Conservation (phyloP, 176 grass and related monocot species). For the Musa troglodytarum region DNA sequence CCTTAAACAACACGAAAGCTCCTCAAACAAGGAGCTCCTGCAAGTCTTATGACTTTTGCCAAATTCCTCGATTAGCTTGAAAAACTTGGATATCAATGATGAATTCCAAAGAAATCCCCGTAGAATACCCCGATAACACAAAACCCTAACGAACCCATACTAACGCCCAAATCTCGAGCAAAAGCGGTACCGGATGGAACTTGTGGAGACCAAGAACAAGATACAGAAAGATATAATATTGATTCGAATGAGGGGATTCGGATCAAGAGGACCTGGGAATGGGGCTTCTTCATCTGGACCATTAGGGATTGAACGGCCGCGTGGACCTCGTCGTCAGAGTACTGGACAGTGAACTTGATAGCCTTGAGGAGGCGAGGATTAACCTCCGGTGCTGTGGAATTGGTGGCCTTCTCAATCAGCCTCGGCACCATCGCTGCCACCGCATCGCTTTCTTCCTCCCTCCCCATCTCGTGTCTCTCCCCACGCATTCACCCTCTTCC, state of each 20-base stretch:
- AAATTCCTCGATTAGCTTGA: background rate
- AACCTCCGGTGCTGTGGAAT: constrained; percentile 52
- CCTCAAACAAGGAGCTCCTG: background rate
- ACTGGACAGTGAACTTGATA: constrained; percentile 63
- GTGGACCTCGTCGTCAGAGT: constrained; percentile 45
- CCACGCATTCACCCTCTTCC: background rate
- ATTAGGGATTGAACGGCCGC: constrained; percentile 49
- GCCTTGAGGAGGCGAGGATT: constrained; percentile 55
- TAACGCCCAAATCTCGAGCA: background rate
- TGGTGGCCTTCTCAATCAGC: constrained; percentile 70
- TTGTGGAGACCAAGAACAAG: background rate
- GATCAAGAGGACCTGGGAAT: constrained; percentile 45
- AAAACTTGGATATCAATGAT: background rate
- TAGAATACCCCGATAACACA: background rate
- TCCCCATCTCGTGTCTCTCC: background rate
- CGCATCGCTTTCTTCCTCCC: background rate
- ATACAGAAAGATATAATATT: background rate
- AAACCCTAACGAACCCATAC: background rate
- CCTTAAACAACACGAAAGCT: background rate
- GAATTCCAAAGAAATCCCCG: background rate
- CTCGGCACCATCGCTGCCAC: background rate
- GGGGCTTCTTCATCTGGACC: constrained; percentile 66
- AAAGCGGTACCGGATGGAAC: background rate
- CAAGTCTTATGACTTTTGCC: background rate
- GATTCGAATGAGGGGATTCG: background rate